A percentile compares a stretch with the other conserved stretches of the same genome.
These are phyloP conservation scores for Scedosporium boydii DNA, from an alignment of 2,329 filamentous ascomycete genomes.

Conservation along the genomic window DNA sequence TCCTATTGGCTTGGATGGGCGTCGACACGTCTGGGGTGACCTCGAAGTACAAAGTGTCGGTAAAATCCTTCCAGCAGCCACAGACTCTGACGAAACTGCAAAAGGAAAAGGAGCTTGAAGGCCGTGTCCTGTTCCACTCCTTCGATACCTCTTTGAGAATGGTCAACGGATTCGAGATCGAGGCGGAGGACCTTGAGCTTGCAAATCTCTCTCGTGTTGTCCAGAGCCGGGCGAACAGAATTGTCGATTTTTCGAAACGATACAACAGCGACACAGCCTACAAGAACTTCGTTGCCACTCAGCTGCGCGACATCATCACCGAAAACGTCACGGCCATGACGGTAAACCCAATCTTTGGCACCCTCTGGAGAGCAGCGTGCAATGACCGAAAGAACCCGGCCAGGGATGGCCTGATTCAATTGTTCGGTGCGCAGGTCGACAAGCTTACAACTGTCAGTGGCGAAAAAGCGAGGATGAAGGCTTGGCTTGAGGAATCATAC, in stretches of 20 bases:
- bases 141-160: no score
- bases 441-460: slow-evolving; percentile 17
- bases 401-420: slow-evolving; percentile 29
- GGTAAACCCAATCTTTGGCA: slow-evolving; percentile 40
- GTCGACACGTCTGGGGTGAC: slow-evolving; percentile 9
- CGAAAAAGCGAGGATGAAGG: slow-evolving; percentile 29
- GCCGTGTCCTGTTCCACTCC: not conserved
- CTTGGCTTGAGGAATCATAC: slow-evolving; percentile 42
- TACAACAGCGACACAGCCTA: slow-evolving; percentile 29
- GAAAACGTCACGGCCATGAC: slow-evolving; percentile 32
- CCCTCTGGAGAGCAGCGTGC: slow-evolving; percentile 38
- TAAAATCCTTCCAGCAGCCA: slow-evolving; percentile 9
- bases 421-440: slow-evolving; percentile 30
- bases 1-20: slow-evolving; percentile 29
- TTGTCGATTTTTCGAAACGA: slow-evolving; percentile 27
- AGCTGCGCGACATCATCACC: slow-evolving; percentile 32
- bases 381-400: slow-evolving; percentile 31
- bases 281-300: slow-evolving; percentile 24
- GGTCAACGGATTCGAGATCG: slow-evolving; percentile 9
- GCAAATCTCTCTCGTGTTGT: slow-evolving; percentile 16
- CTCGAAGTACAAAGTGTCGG: slow-evolving; percentile 6
- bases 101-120: slow-evolving; percentile 8
- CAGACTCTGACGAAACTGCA: slow-evolving; percentile 7
- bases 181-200: slow-evolving; percentile 10
- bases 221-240: slow-evolving; percentile 13